phyloP scores from a whole-genome alignment of 306 rosid genomes.

The Lablab purpureus region DNA sequence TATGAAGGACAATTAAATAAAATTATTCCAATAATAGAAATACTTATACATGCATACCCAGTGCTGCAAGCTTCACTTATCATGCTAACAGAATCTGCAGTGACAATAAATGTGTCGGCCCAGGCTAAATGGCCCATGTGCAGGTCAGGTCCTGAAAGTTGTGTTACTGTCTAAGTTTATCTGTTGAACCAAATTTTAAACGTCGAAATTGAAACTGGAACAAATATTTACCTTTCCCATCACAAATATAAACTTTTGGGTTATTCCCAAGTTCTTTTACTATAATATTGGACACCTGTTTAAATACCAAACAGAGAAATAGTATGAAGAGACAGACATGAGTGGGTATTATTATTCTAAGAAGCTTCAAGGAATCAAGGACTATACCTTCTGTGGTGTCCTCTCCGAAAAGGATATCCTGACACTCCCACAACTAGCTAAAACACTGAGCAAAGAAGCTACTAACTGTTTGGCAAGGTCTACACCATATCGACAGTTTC shows the following conservation, averaged over 20 bases:
- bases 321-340: conserved; percentile 12
- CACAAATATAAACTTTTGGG: conserved; percentile 88
- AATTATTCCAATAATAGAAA: conserved; percentile 8
- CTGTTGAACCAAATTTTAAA: conserved; percentile 30
- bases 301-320: conserved; percentile 39
- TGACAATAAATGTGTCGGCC: conserved; percentile 92
- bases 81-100: conserved; percentile 94
- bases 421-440: conserved; percentile 85
- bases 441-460: conserved; percentile 68
- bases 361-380: background rate
- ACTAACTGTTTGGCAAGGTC: conserved; percentile 87
- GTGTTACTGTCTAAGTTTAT: conserved; percentile 4
- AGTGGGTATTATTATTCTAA: background rate
- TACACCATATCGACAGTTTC: conserved; percentile 81
- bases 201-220: conserved; percentile 25
- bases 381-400: conserved; percentile 82
- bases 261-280: conserved; percentile 76
- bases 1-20: conserved; percentile 25
- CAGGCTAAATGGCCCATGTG: conserved; percentile 95
- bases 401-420: conserved; percentile 91
- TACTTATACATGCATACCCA: conserved; percentile 68
- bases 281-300: conserved; percentile 70
- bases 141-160: conserved; percentile 75
- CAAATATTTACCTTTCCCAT: conserved; percentile 70
- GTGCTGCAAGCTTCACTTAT: conserved; percentile 98